Percentiles rank a stretch among this genome's conserved stretches.
Evolutionary conservation across 2,329 filamentous ascomycete genomes (phyloP).

Genomic region (Sporothrix sp.): DNA sequence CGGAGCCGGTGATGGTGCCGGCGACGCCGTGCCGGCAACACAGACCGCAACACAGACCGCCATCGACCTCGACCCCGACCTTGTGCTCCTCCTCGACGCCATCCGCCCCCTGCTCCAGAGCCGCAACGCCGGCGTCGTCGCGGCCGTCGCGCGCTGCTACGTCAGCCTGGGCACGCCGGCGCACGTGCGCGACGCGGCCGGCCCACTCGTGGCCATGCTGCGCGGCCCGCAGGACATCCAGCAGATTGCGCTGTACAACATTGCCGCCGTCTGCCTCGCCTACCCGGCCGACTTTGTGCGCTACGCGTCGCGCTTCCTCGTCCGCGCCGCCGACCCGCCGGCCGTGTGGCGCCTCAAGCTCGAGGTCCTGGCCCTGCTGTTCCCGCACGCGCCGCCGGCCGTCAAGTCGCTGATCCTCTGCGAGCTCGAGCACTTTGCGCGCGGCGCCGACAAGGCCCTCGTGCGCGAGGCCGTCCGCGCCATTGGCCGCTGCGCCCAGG

Average conservation of each 20-base stretch:
- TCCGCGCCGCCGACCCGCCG: slow-evolving; percentile 67
- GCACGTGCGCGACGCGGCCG: slow-evolving; percentile 65
- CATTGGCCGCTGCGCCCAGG: slow-evolving; percentile 87
- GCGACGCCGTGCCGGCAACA: no score
- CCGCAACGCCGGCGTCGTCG: slow-evolving; percentile 84
- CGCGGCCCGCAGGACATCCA: slow-evolving; percentile 80
- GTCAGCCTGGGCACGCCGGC: slow-evolving; percentile 71
- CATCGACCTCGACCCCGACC: slow-evolving; percentile 65
- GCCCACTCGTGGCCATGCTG: slow-evolving; percentile 76
- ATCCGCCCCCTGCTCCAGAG: slow-evolving; percentile 83
- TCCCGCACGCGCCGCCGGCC: slow-evolving; percentile 66
- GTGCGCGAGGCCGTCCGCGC: slow-evolving; percentile 85
- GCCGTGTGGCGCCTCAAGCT: slow-evolving; percentile 87
- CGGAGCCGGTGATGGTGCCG: no score
- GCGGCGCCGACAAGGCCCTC: slow-evolving; percentile 60
- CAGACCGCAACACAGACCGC: slow-evolving; percentile 40
- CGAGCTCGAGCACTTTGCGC: slow-evolving; percentile 88
- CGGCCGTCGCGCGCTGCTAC: slow-evolving; percentile 78
- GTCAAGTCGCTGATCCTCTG: slow-evolving; percentile 80
- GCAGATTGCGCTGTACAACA: slow-evolving; percentile 84
- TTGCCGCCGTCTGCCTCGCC: slow-evolving; percentile 79
- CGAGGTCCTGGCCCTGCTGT: slow-evolving; percentile 82
- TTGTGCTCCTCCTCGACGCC: slow-evolving; percentile 67
- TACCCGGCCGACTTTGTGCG: slow-evolving; percentile 73
- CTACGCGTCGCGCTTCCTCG: slow-evolving; percentile 81